Evolutionary conservation across 2,329 filamentous ascomycete species (phyloP), one percentile per base, ranked within the genome.

Genomic region (Fusarium pseudocircinatum): DNA sequence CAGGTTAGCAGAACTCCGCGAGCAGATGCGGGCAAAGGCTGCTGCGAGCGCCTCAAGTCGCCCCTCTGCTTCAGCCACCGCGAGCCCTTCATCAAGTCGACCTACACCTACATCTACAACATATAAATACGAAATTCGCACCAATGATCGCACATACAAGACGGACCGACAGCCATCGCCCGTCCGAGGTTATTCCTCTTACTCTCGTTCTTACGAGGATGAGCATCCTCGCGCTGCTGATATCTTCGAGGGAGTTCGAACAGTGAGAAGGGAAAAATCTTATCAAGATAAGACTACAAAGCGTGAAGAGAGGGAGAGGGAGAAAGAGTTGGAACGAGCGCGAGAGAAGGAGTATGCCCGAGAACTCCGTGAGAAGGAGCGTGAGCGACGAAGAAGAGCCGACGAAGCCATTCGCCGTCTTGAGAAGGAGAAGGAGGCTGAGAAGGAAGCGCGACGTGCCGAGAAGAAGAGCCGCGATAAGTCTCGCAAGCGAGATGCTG

Each of bases 1-100:
- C 70, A 90, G 87, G 77, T 82, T 95, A 70, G 89, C 89, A 57
- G 89, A 92, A 79, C 83, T 94, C 77, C 88, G 88, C 79, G 90
- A 89, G 81, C 83, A 88, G 75, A 78, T 84, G 72, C 77, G 84
- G 76, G 80, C 81, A 72, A 83, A 85, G 77, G 77, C 83, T 34
- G 67, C 67, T 42, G 65, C 67, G 49, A 59, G 59, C 42, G 50
- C 67, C 26, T 70, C 67, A 59, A 69, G 40, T 54, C 67, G 67
- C n/a, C 39, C 67, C 18, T 24, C 67, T n/a, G 26, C 67, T 32
- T 24, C 67, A n/a, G n/a, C 50, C 16, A 36, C 67, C 10, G 47
- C 67, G 36, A 70, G 66, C 18, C 67, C 67, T 8, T 70, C 67
- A 15, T 70, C 67, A 70, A 70, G 63, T 65, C 67, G 71, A 59